Conservation (phyloP, 768 basidiomycete genomes). For the Saitozyma sp. region DNA sequence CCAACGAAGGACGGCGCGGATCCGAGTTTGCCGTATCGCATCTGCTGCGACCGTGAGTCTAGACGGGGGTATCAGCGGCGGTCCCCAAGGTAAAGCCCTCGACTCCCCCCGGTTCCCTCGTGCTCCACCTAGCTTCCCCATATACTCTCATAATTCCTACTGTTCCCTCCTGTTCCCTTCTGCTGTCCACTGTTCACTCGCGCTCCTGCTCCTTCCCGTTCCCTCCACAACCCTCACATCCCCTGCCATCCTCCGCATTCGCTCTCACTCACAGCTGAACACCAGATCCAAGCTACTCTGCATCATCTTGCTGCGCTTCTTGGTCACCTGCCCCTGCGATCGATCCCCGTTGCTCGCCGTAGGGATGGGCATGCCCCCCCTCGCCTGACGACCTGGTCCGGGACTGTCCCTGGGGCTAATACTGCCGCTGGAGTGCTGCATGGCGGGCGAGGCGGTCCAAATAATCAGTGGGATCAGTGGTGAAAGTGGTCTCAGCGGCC, state of each 20-base stretch:
- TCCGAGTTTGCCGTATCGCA: constrained; percentile 36
- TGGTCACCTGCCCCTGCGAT: no score
- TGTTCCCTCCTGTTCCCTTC: no score
- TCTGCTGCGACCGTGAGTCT: constrained; percentile 48
- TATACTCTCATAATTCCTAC: no score
- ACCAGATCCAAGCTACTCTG: constrained; percentile 38
- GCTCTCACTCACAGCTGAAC: constrained; percentile 39
- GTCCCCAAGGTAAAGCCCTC: background rate
- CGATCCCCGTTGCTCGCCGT: constrained; percentile 5
- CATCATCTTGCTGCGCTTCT: constrained; percentile 21
- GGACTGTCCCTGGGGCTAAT: no score
- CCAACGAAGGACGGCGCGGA: constrained; percentile 48
- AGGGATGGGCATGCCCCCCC: constrained; percentile 17
- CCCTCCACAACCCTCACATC: no score
- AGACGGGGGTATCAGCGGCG: background rate
- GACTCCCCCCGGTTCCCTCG: background rate
- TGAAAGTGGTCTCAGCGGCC: no score
- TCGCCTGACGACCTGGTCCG: background rate
- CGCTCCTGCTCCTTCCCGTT: no score
- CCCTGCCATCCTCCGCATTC: background rate
- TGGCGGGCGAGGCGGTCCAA: no score
- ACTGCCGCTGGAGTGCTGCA: no score
- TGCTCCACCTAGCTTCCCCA: no score
- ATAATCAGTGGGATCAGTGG: no score
- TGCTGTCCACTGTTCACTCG: no score